These are phyloP conservation scores for Chrysopogon serrulatus DNA, from an alignment of 176 grass and related monocot species.

Conservation along the genomic window DNA sequence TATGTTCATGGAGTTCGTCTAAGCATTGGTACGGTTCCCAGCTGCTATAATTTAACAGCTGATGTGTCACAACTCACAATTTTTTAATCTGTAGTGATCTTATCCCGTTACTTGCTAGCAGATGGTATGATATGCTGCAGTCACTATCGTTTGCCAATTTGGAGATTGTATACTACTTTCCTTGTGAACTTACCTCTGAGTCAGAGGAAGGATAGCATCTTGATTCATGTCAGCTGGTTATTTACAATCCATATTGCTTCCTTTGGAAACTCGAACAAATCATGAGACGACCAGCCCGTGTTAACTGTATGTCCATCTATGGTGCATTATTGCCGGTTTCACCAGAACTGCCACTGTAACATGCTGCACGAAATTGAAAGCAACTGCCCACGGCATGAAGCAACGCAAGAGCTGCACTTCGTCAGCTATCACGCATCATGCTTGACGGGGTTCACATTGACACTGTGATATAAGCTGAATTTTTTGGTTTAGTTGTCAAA, in stretches of 20 bases:
- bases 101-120: neutral
- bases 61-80: neutral
- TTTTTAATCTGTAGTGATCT: neutral
- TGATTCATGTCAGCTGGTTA: neutral
- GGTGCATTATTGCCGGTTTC: neutral
- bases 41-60: neutral
- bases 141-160: neutral
- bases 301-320: neutral
- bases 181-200: neutral
- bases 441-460: neutral
- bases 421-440: neutral
- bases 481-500: neutral
- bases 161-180: neutral
- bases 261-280: neutral
- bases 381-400: neutral
- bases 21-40: neutral
- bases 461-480: neutral
- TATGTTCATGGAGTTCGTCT: neutral
- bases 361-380: neutral
- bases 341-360: neutral
- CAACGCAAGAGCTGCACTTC: neutral
- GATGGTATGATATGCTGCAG: neutral
- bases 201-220: neutral
- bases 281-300: too few relatives aligned
- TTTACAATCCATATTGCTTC: neutral